Conservation (phyloP, 2,329 filamentous ascomycete genomes). For the Pyrenochaeta sp. region DNA sequence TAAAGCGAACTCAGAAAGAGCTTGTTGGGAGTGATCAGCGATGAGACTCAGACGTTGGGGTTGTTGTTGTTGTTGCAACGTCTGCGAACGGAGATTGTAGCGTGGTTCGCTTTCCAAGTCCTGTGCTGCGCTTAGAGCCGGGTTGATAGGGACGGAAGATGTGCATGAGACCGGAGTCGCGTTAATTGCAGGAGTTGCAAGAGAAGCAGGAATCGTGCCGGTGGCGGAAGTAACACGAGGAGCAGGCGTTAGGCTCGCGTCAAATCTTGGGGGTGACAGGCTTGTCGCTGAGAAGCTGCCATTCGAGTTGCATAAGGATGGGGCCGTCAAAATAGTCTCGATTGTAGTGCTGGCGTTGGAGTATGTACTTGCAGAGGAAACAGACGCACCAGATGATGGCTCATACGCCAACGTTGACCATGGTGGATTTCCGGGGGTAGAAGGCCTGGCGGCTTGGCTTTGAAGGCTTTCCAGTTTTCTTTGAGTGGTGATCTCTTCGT, state of each 20-base stretch:
- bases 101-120: neutral
- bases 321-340: conserved; percentile 8
- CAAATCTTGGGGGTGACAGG: neutral
- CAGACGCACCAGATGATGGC: neutral
- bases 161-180: no score
- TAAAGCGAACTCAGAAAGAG: conserved; percentile 11
- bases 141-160: no score
- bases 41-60: neutral
- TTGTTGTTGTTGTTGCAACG: neutral
- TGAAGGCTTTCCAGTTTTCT: neutral
- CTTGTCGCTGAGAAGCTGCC: neutral
- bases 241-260: conserved; percentile 6
- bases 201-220: neutral
- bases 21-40: neutral
- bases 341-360: neutral
- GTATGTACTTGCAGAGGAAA: conserved; percentile 6
- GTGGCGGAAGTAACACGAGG: neutral
- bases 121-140: neutral
- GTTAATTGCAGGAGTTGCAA: no score
- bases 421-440: neutral
- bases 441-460: neutral
- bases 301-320: conserved; percentile 3
- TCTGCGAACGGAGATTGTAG: conserved; percentile 2
- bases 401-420: neutral
- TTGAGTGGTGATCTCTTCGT: conserved; percentile 6